These are phyloP conservation scores for Colletotrichum plurivorum DNA, from an alignment of 2,329 filamentous ascomycete species.

Conservation along the genomic window DNA sequence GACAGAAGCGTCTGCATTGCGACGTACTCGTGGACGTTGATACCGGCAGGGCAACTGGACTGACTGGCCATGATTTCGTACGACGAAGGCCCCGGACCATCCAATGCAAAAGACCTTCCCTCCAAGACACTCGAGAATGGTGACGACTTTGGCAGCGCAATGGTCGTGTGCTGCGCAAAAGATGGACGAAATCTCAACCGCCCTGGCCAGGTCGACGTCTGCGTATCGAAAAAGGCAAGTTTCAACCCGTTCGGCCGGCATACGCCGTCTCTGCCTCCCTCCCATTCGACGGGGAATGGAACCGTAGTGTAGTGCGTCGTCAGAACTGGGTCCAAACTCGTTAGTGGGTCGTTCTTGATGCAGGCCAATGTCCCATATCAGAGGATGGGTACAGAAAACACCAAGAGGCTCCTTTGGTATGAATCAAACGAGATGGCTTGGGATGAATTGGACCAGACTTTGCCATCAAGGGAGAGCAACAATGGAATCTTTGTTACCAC, in stretches of 20 bases:
- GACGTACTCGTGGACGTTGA: constrained; percentile 67
- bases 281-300: constrained; percentile 48
- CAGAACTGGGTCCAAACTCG: constrained; percentile 41
- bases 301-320: constrained; percentile 46
- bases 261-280: constrained; percentile 48
- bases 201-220: constrained; percentile 54
- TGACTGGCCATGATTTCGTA: constrained; percentile 68
- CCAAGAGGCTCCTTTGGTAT: too few relatives aligned
- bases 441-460: too few relatives aligned
- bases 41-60: constrained; percentile 58
- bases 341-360: background rate
- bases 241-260: constrained; percentile 61
- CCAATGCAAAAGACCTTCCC: constrained; percentile 45
- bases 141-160: constrained; percentile 53
- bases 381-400: background rate
- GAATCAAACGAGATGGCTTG: too few relatives aligned
- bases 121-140: constrained; percentile 50
- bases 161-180: constrained; percentile 60
- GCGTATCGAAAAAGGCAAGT: constrained; percentile 63
- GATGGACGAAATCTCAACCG: constrained; percentile 49
- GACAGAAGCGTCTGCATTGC: constrained; percentile 64
- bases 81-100: constrained; percentile 62
- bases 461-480: too few relatives aligned
- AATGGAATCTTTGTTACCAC: too few relatives aligned
- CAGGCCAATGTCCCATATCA: too few relatives aligned